A percentile compares a stretch with the other conserved stretches of the same genome.
phyloP scores from a whole-genome alignment of 2,329 filamentous ascomycete genomes.

The Penicillium aurantiogriseum region DNA sequence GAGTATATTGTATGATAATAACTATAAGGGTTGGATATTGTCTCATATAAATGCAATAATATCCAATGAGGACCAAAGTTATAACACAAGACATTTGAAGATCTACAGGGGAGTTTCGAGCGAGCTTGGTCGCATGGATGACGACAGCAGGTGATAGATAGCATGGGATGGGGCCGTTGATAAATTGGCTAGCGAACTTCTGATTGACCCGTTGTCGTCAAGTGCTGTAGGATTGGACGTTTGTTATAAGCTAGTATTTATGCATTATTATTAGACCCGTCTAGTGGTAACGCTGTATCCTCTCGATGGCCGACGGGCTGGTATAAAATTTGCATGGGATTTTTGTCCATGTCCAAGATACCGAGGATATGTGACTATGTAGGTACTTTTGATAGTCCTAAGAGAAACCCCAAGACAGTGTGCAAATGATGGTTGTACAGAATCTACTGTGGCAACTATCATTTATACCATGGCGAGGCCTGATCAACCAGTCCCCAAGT shows the following conservation, averaged over 20 bases:
- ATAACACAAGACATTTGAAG: neutral
- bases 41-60: neutral
- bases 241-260: conserved; percentile 6
- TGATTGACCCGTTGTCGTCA: neutral
- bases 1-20: neutral
- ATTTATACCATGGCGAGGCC: neutral
- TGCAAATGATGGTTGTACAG: neutral
- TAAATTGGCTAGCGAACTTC: neutral
- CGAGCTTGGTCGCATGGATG: conserved; percentile 14
- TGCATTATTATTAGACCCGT: conserved; percentile 1
- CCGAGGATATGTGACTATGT: neutral
- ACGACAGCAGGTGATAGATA: conserved; percentile 18
- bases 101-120: conserved; percentile 17
- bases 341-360: neutral
- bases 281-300: neutral
- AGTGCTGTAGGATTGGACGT: neutral
- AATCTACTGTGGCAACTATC: neutral
- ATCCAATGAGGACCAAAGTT: neutral
- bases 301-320: neutral
- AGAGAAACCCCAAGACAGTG: neutral
- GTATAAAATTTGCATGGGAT: neutral
- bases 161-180: conserved; percentile 12
- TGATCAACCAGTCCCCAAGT: neutral
- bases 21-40: neutral
- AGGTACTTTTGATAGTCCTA: neutral